Conservation (phyloP, 768 basidiomycete genomes). For the Favolaschia claudopus region DNA sequence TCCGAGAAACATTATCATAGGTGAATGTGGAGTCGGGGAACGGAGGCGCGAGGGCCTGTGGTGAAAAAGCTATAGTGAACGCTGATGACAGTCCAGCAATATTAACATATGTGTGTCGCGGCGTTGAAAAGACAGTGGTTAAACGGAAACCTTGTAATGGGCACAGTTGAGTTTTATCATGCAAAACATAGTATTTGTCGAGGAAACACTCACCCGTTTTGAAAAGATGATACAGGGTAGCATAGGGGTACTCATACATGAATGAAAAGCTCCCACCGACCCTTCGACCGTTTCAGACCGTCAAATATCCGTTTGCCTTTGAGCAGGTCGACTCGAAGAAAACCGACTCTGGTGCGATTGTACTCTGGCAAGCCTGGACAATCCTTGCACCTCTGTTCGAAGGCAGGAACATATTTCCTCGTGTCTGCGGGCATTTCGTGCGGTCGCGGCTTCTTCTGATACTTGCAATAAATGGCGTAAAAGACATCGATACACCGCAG, state of each 20-base stretch:
- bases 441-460: conserved; percentile 44
- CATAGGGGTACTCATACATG: conserved; percentile 3
- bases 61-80: conserved; percentile 13
- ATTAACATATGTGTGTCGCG: conserved; percentile 20
- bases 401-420: conserved; percentile 47
- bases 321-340: conserved; percentile 65
- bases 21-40: conserved; percentile 20
- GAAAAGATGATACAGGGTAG: conserved; percentile 10
- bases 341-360: conserved; percentile 51
- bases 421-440: conserved; percentile 28
- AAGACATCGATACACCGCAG: conserved; percentile 68
- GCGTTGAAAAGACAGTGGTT: conserved; percentile 13
- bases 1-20: conserved; percentile 5
- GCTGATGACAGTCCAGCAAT: conserved; percentile 5
- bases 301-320: conserved; percentile 60
- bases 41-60: too few species aligned
- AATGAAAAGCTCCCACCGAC: conserved; percentile 24
- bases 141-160: background rate
- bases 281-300: conserved; percentile 50
- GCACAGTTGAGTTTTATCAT: background rate
- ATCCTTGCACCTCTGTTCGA: conserved; percentile 55
- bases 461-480: conserved; percentile 60
- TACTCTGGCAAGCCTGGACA: conserved; percentile 48
- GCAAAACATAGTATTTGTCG: background rate
- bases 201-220: conserved; percentile 12